These are phyloP conservation scores for Eimeria tenella DNA, from an alignment of 169 alveolate species.

Conservation along the genomic window DNA sequence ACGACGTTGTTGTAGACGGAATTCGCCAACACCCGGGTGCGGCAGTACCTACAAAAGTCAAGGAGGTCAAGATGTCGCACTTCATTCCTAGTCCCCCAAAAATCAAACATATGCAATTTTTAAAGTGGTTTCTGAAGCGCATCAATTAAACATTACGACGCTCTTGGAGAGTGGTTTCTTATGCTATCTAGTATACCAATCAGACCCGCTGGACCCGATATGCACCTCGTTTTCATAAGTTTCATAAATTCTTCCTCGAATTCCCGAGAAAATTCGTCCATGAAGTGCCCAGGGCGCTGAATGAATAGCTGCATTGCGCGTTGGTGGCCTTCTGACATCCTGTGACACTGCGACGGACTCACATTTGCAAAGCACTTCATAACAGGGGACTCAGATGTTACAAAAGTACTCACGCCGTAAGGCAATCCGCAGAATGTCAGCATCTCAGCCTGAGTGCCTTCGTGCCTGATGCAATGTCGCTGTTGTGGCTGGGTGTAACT, in stretches of 20 bases:
- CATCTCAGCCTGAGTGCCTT: too few species aligned
- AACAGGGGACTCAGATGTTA: neutral
- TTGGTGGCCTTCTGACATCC: conserved; percentile 95
- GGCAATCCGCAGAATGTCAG: too few species aligned
- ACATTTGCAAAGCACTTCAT: neutral
- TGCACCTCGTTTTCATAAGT: conserved; percentile 89
- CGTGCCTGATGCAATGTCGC: neutral
- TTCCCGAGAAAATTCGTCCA: conserved; percentile 94
- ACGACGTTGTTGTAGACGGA: conserved; percentile 93
- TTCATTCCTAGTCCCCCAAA: too few species aligned
- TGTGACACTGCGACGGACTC: conserved; percentile 88
- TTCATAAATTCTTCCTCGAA: conserved; percentile 94
- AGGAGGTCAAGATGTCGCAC: too few species aligned
- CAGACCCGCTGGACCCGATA: neutral
- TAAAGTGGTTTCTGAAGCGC: too few species aligned
- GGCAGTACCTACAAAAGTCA: conserved; percentile 84
- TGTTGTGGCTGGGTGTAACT: neutral
- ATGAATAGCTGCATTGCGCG: conserved; percentile 95
- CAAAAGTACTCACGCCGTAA: too few species aligned
- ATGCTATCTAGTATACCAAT: too few species aligned
- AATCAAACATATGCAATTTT: too few species aligned
- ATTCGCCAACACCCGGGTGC: conserved; percentile 90
- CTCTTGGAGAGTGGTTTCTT: too few species aligned
- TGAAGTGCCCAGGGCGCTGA: conserved; percentile 92
- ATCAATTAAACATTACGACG: too few species aligned